phyloP scores from a whole-genome alignment of 371 early-diverging fungal species.

The Funneliformis caledonium region DNA sequence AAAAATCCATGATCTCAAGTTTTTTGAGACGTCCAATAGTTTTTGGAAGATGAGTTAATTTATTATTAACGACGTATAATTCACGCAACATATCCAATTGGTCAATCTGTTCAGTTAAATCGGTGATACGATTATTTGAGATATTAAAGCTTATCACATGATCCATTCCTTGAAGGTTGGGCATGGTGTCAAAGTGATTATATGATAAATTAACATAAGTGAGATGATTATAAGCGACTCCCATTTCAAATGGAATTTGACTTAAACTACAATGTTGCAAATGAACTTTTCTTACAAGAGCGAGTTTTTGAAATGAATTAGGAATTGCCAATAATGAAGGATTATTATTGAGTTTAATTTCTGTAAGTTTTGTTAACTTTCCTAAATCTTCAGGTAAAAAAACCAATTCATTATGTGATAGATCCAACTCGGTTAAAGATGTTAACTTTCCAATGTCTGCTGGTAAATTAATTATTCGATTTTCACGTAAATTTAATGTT shows the following conservation, averaged over 20 bases:
- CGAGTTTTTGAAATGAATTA: conserved; percentile 44
- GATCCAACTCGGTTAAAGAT: conserved; percentile 58
- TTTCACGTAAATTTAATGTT: conserved; percentile 59
- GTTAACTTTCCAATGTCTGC: conserved; percentile 68
- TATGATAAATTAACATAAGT: conserved; percentile 46
- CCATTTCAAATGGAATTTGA: conserved; percentile 49
- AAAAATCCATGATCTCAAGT: conserved; percentile 48
- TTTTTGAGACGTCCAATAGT: conserved; percentile 44
- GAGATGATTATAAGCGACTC: conserved; percentile 47
- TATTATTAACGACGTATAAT: conserved; percentile 47
- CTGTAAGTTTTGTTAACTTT: conserved; percentile 46
- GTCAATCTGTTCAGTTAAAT: conserved; percentile 47
- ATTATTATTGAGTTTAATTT: conserved; percentile 49
- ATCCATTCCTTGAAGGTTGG: conserved; percentile 47
- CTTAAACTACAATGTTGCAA: conserved; percentile 50
- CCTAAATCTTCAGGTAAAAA: conserved; percentile 62
- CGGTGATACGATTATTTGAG: conserved; percentile 48
- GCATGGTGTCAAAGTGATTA: conserved; percentile 49
- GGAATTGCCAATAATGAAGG: conserved; percentile 47
- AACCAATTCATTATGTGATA: conserved; percentile 58
- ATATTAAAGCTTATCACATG: conserved; percentile 48
- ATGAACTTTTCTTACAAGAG: conserved; percentile 45
- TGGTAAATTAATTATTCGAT: conserved; percentile 62
- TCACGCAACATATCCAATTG: conserved; percentile 47
- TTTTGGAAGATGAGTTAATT: conserved; percentile 46